Base-by-base conservation (phyloP, 371 early-diverging fungal species). In the Lichtheimia hyalospora region DNA sequence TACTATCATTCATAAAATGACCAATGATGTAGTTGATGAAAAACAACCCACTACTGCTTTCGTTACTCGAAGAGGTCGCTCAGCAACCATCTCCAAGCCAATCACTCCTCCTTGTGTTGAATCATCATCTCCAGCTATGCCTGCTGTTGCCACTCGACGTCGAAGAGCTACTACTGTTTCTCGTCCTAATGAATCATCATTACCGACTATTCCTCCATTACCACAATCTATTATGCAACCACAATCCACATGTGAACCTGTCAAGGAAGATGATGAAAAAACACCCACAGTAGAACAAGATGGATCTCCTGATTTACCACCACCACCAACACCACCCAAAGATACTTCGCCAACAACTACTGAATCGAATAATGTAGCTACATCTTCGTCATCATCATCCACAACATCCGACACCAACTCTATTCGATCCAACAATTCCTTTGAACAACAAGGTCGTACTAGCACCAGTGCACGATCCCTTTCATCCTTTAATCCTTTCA, bases 141-240 rank as follows among this genome's bases (percentile, higher is more conserved):
- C 51, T 20, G 42, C 39, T 13, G 20, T 27, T 21, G 16, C 23
- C 28, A 54, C 34, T 34, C 23, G 62, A 43, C 46, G 62, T 49
- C 62, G 62, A 23, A 46, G 62, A 28, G 62, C 62, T 1, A 62
- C 62, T 13, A 62, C 62, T 10, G 62, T 62, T 20, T 62, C 62
- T 13, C 49, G 62, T 3, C 62, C 62, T 41, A 23, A 34, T n/a
- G 25, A 34, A 0, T n/a, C n/a, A n/a, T n/a, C n/a, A n/a, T n/a
- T n/a, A n/a, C 49, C 57, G 1, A 20, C 41, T 40, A 53, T 53
- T 13, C 58, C 58, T 6, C 10, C 46, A 34, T 27, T 27, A 27
- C 27, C 27, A 0, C 27, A 27, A 27, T 10, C 34, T 34, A 34
- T 34, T 10, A 34, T 34, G 50, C 50, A 50, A 50, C 24, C 25